Conservation (phyloP, 192 early-diverging fungal genomes). For the Backusella circina region DNA sequence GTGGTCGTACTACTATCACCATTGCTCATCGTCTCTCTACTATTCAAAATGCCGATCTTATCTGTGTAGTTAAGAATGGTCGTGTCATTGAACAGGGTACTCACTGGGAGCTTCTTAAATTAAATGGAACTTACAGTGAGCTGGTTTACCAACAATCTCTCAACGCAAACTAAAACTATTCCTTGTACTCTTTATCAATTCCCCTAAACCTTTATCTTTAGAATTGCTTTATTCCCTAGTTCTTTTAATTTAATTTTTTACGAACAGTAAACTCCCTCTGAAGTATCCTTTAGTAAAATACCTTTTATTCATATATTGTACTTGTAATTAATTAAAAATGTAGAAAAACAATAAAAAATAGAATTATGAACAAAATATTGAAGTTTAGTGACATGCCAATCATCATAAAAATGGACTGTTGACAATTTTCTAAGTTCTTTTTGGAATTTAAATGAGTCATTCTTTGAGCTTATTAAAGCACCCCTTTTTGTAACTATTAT, state of each 20-base stretch:
- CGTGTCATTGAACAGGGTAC: slow-evolving; percentile 59
- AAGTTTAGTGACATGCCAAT: background rate
- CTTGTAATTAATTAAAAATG: background rate
- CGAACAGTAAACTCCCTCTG: background rate
- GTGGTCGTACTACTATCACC: slow-evolving; percentile 64
- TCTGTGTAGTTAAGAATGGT: slow-evolving; percentile 73
- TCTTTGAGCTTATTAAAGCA: background rate
- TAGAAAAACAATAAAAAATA: background rate
- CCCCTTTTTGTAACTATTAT: no score
- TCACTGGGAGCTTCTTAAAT: slow-evolving; percentile 55
- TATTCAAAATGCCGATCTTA: slow-evolving; percentile 61
- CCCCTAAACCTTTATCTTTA: background rate
- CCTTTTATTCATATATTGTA: background rate
- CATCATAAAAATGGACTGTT: no score
- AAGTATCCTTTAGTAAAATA: slow-evolving; percentile 3
- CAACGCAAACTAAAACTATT: slow-evolving; percentile 20
- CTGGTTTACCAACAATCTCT: slow-evolving; percentile 68
- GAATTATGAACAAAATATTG: background rate
- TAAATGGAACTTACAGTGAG: slow-evolving; percentile 52
- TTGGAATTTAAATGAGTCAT: background rate
- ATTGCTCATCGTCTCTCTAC: slow-evolving; percentile 72
- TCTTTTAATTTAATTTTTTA: background rate
- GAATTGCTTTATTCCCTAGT: slow-evolving; percentile 1
- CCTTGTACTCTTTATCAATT: background rate
- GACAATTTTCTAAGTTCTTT: no score